Evolutionary conservation across 345 rosid species (phyloP).

Genomic region (Acer saccharum): DNA sequence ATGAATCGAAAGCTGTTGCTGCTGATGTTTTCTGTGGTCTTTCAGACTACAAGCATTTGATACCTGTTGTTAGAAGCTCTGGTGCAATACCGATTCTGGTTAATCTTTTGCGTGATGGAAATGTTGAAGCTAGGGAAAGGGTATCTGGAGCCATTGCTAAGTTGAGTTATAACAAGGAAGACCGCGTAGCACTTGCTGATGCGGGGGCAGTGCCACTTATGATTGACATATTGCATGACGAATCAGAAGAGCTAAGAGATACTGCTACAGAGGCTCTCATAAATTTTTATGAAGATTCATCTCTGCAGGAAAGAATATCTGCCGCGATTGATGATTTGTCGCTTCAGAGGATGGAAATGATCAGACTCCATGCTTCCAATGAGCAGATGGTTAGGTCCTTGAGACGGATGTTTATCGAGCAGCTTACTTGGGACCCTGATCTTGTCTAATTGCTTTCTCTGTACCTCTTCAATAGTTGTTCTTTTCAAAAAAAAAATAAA

Average conservation of each 20-base stretch:
- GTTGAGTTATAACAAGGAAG: slow-evolving; percentile 46
- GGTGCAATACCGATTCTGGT: slow-evolving; percentile 60
- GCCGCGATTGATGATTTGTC: slow-evolving; percentile 40
- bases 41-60: slow-evolving; percentile 51
- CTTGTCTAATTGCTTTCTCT: slow-evolving; percentile 14
- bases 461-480: background rate
- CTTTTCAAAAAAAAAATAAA: background rate
- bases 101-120: slow-evolving; percentile 45
- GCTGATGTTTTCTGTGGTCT: slow-evolving; percentile 66
- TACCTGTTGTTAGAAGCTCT: slow-evolving; percentile 49
- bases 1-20: slow-evolving; percentile 51
- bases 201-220: slow-evolving; percentile 45
- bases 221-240: slow-evolving; percentile 43
- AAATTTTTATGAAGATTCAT: slow-evolving; percentile 48
- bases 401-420: slow-evolving; percentile 46
- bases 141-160: slow-evolving; percentile 53
- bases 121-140: slow-evolving; percentile 46
- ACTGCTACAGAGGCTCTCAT: slow-evolving; percentile 58
- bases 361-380: slow-evolving; percentile 38
- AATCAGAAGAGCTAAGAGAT: slow-evolving; percentile 43
- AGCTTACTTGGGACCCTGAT: slow-evolving; percentile 38
- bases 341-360: slow-evolving; percentile 46
- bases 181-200: slow-evolving; percentile 48
- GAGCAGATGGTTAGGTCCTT: slow-evolving; percentile 48
- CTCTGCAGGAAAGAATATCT: slow-evolving; percentile 30